These are phyloP conservation scores for Oryza coarctata DNA, from an alignment of 176 grass and related monocot genomes.

Conservation along the genomic window DNA sequence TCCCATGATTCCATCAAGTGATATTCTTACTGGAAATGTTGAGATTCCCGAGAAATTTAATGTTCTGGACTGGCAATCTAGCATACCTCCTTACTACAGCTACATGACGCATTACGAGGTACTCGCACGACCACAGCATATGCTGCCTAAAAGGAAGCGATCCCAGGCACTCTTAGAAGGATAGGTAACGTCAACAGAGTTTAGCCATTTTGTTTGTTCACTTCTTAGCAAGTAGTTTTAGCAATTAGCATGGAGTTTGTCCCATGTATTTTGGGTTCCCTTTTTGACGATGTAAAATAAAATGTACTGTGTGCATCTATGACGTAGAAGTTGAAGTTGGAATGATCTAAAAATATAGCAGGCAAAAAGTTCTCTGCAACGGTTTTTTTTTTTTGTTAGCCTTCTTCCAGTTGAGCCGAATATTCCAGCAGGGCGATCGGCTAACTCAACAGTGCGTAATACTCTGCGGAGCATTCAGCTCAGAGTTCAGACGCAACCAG, in stretches of 20 bases:
- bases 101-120: not conserved
- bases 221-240: not conserved
- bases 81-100: not conserved
- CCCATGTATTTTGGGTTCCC: too few relatives aligned
- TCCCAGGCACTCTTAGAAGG: not conserved
- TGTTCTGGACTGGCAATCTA: not conserved
- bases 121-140: not conserved
- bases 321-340: too few relatives aligned
- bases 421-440: not conserved
- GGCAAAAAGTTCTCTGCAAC: not conserved
- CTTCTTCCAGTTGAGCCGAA: too few relatives aligned
- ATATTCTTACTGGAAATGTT: not conserved
- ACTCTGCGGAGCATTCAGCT: too few relatives aligned
- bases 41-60: not conserved
- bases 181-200: not conserved
- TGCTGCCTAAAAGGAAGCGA: not conserved
- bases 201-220: not conserved
- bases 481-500: too few relatives aligned
- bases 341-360: not conserved
- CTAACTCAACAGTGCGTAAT: not conserved
- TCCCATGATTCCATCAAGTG: not conserved
- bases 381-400: not conserved
- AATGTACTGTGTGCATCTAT: too few relatives aligned
- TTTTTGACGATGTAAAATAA: too few relatives aligned
- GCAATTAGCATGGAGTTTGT: not conserved